A percentile compares a stretch with the other conserved stretches of the same genome.
Evolutionary conservation across 2,329 filamentous ascomycete species (phyloP).

Genomic region (Apiospora kogelbergensis): DNA sequence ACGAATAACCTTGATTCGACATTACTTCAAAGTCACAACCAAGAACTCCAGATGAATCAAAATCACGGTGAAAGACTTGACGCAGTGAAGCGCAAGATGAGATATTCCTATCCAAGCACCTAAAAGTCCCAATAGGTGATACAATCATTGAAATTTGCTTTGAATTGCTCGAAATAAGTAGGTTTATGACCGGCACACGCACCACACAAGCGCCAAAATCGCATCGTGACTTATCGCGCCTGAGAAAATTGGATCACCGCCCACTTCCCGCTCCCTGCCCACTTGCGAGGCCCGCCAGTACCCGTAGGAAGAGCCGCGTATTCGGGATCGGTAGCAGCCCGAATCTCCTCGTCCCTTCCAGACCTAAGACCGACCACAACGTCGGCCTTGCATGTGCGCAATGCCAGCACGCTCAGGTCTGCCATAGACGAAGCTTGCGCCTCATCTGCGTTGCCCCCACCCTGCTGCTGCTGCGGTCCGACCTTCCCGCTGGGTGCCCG

Average conservation of each 20-base stretch:
- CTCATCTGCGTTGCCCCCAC: too few species aligned
- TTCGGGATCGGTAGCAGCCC: slow-evolving; percentile 50
- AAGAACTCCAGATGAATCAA: too few species aligned
- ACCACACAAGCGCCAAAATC: too few species aligned
- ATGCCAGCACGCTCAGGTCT: slow-evolving; percentile 78
- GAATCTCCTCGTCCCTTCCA: slow-evolving; percentile 81
- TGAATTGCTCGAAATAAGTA: too few species aligned
- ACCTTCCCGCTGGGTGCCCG: slow-evolving; percentile 61
- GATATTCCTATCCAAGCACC: too few species aligned
- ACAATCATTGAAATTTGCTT: too few species aligned
- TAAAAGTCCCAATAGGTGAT: too few species aligned
- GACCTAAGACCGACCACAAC: slow-evolving; percentile 82
- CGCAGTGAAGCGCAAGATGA: too few species aligned
- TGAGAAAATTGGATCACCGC: slow-evolving; percentile 81
- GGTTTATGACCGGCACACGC: too few species aligned
- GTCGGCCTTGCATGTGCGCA: slow-evolving; percentile 95
- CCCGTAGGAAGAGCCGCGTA: slow-evolving; percentile 52
- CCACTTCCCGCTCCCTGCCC: slow-evolving; percentile 97
- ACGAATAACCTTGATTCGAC: too few species aligned
- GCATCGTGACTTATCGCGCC: neutral
- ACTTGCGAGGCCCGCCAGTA: slow-evolving; percentile 67
- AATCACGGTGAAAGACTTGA: too few species aligned
- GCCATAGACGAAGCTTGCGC: slow-evolving; percentile 48
- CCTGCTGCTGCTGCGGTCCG: neutral
- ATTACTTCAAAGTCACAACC: too few species aligned